These are phyloP conservation scores for Botrytis deweyae DNA, from an alignment of 2,329 filamentous ascomycete species.

Conservation along the genomic window DNA sequence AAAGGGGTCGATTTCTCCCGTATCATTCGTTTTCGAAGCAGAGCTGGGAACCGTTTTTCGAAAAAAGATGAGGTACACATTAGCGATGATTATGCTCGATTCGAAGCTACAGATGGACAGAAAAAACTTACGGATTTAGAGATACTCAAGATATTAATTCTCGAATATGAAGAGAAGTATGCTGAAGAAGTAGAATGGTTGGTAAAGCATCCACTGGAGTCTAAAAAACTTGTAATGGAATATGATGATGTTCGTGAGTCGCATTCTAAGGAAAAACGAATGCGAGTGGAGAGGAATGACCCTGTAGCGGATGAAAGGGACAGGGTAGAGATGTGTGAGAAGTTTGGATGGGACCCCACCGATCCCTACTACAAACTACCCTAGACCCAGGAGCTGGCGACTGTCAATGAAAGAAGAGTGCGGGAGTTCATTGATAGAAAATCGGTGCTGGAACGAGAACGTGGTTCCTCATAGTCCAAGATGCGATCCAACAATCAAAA, in stretches of 20 bases:
- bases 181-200: rapidly evolving
- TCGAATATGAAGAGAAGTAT: neutral
- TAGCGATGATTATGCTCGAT: neutral
- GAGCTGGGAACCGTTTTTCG: neutral
- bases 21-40: neutral
- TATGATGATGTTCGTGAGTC: rapidly evolving
- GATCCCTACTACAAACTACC: neutral
- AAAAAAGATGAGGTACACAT: neutral
- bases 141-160: neutral
- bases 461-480: too few species aligned
- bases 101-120: too few species aligned
- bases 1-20: neutral
- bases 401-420: neutral
- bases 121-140: neutral
- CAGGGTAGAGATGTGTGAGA: neutral
- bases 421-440: neutral
- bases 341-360: neutral
- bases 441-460: neutral
- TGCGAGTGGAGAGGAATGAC: neutral
- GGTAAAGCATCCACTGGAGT: neutral
- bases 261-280: neutral
- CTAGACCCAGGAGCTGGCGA: neutral
- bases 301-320: neutral
- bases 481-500: neutral
- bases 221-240: rapidly evolving